Evolutionary conservation across 1,139 yeast genomes (phyloP), one percentile per base, ranked within the genome.

Genomic region (Hyphopichia wangnamkhiaoensis): DNA sequence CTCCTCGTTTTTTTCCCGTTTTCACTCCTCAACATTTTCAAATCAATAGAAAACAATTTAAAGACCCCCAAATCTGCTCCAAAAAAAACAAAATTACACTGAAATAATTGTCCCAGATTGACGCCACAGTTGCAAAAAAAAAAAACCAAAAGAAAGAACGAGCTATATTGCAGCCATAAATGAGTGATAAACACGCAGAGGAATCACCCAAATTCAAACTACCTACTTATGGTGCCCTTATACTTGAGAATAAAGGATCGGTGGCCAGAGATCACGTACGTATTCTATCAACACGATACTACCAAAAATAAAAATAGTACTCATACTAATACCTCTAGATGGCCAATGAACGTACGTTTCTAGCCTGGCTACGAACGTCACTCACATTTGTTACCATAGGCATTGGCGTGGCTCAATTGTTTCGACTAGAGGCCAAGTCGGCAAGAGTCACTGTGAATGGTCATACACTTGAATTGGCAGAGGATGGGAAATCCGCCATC

Each of bases 281-380:
- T 46, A 37, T 27, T n/a, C n/a, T n/a, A n/a, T n/a, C n/a, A n/a
- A n/a, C n/a, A n/a, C n/a, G n/a, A n/a, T n/a, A n/a, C n/a, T n/a
- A n/a, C n/a, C n/a, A n/a, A n/a, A n/a, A n/a, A n/a, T n/a, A 12
- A 31, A n/a, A 31, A n/a, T 31, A 12, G 5, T 7, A 7, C 7
- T 7, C 16, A 9, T 13, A 14, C 5, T 16, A 29, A 14, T 29
- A 29, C 14, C 18, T 16, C 18, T 27, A 34, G 37, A 55, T 86
- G 60, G 91, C 95, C 13, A 85, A 84, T 54, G 95, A 86, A 55
- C 66, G 95, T 42, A 86, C 94, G 1, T 80, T 80, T 42, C 64
- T 86, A n/a, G 93, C 94, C 1, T 86, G 93, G 86, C 60, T 82
- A 29, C 69, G 94, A 44, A 85, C 94, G 0, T 65, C 73, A 3